Base-by-base conservation (phyloP, 2,329 filamentous ascomycete genomes). In the Diaporthe sp. region DNA sequence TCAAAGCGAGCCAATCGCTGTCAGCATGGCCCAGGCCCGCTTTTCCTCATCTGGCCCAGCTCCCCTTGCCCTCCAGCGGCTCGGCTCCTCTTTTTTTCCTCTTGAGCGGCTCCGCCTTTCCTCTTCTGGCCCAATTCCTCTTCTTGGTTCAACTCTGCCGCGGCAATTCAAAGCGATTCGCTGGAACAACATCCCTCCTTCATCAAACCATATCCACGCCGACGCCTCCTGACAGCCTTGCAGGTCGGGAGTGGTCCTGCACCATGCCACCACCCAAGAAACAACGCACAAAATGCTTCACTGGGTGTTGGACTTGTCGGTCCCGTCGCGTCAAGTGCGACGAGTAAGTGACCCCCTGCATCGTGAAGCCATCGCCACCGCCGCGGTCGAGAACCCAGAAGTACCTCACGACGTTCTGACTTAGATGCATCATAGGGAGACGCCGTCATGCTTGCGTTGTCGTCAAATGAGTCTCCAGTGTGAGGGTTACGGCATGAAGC, bases 241-340 rank as follows among this genome's bases (percentile, higher is more conserved):
- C 49, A 49, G 42, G n/a, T 22, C 34, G 5, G 15, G 7, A 28
- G 4, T 19, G 4, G 46, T 42, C 49, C 37, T 42, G 49, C 34
- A 22, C n/a, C 12, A 70, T 70, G 65, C 65, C 49, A 28, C 34
- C 91, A 76, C 94, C 89, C 94, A 98, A 72, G 53, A 62, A 72
- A 39, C 55, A 62, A 61, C 70, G 77, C 10, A 77, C 76, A 12
- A 78, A 78, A 67, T 76, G 55, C 37, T 78, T 78, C 37, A 78
- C 77, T 4, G 77, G 77, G 1, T 78, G 77, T 37, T 78, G 76
- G 77, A 78, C 77, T 22, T 78, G 77, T 73, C 76, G 77, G 28
- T 61, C 68, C 19, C 76, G 78, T 55, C 77, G 75, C 13, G 75
- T 79, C 15, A 78, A 78, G 34, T 79, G 78, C 67, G 76, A 78